Conservation (phyloP, 2,329 filamentous ascomycete genomes). For the Alternaria consortialis region DNA sequence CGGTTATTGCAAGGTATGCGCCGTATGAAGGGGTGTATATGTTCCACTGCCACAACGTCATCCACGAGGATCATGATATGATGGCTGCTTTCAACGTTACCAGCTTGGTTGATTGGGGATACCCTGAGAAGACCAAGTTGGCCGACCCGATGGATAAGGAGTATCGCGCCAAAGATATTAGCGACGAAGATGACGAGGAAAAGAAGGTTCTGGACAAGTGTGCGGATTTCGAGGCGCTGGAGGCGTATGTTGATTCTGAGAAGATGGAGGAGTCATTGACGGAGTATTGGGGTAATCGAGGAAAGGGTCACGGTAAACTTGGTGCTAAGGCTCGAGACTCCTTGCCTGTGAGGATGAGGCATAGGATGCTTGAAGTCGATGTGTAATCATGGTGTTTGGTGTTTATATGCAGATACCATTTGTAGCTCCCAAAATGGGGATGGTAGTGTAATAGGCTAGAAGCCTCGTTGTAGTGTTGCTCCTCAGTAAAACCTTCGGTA, state of each 20-base stretch:
- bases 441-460: no score
- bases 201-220: slow-evolving; percentile 34
- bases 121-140: slow-evolving; percentile 46
- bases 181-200: slow-evolving; percentile 28
- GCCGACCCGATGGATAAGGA: slow-evolving; percentile 45
- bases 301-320: slow-evolving; percentile 3
- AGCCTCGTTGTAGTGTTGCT: no score
- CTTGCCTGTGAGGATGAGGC: no score
- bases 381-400: no score
- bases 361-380: no score
- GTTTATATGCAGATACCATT: no score
- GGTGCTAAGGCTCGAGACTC: no score
- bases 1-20: slow-evolving; percentile 43
- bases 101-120: slow-evolving; percentile 43
- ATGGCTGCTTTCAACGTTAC: slow-evolving; percentile 57
- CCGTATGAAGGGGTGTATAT: slow-evolving; percentile 61
- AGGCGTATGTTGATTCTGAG: slow-evolving; percentile 40
- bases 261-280: slow-evolving; percentile 40
- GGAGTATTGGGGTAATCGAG: slow-evolving; percentile 37
- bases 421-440: no score
- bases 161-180: slow-evolving; percentile 37
- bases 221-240: slow-evolving; percentile 35
- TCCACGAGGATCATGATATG: slow-evolving; percentile 59
- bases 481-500: no score
- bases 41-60: slow-evolving; percentile 59